Percentiles rank a stretch among this genome's conserved stretches.
Conservation (phyloP, 1,139 yeast genomes). For the Scheffersomyces quercinus region DNA sequence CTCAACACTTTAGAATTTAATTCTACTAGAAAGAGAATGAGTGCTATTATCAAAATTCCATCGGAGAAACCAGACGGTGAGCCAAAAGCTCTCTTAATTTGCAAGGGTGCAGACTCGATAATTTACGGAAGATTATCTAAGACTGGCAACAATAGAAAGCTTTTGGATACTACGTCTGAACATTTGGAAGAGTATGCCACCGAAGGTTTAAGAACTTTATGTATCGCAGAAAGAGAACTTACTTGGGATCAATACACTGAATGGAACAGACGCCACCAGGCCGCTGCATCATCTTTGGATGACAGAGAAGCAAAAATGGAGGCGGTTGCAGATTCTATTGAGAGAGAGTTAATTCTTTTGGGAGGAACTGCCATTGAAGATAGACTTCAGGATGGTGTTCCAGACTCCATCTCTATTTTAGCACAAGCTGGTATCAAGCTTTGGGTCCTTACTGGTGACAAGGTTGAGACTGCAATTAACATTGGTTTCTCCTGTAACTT, state of each 20-base stretch:
- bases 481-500: conserved; percentile 54
- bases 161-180: conserved; percentile 37
- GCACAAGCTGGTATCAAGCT: conserved; percentile 52
- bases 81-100: conserved; percentile 41
- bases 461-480: conserved; percentile 53
- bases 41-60: conserved; percentile 75
- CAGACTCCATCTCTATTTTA: conserved; percentile 45
- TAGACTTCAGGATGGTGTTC: conserved; percentile 52
- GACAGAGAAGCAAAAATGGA: conserved; percentile 48
- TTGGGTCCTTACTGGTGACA: conserved; percentile 55
- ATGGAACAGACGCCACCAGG: conserved; percentile 44
- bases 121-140: conserved; percentile 44
- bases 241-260: conserved; percentile 43
- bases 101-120: conserved; percentile 53
- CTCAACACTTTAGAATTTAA: conserved; percentile 56
- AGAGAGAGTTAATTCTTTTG: conserved; percentile 41
- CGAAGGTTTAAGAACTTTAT: conserved; percentile 50
- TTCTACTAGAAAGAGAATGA: conserved; percentile 71
- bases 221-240: conserved; percentile 48
- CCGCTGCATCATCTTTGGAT: conserved; percentile 44
- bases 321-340: conserved; percentile 49
- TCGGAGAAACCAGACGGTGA: conserved; percentile 31
- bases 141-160: conserved; percentile 25
- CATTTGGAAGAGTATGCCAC: conserved; percentile 49
- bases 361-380: conserved; percentile 59